Evolutionary conservation across 495 filamentous ascomycete genomes (phyloP).

Genomic region (Pyronema omphalodes): DNA sequence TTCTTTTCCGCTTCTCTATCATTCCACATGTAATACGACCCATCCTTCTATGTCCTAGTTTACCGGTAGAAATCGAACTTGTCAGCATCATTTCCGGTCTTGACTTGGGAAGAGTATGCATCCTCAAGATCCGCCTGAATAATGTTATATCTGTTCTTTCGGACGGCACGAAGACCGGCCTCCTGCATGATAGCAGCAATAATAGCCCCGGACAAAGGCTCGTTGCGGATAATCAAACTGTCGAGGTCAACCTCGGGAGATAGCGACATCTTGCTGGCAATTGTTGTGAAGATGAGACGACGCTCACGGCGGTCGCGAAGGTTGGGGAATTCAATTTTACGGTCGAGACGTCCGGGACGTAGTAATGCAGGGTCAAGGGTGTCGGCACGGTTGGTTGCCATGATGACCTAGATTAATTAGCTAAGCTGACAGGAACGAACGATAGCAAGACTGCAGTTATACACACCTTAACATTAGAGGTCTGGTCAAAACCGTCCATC

Average conservation of each 20-base stretch:
- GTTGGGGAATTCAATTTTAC: slow-evolving; percentile 95
- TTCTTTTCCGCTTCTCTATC: neutral
- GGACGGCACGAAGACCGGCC: slow-evolving; percentile 80
- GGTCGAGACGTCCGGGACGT: slow-evolving; percentile 82
- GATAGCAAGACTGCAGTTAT: neutral
- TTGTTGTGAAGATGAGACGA: slow-evolving; percentile 87
- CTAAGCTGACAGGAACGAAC: neutral
- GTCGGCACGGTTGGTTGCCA: slow-evolving; percentile 97
- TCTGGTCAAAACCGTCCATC: slow-evolving; percentile 99
- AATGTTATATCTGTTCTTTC: slow-evolving; percentile 98
- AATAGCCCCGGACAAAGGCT: slow-evolving; percentile 82
- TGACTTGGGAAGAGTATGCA: slow-evolving; percentile 88
- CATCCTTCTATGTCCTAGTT: neutral
- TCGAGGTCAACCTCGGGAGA: slow-evolving; percentile 93
- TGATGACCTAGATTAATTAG: slow-evolving; percentile 46
- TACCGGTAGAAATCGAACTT: slow-evolving; percentile 52
- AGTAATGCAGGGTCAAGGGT: slow-evolving; percentile 89
- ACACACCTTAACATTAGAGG: slow-evolving; percentile 70
- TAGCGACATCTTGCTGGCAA: slow-evolving; percentile 89
- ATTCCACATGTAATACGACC: neutral
- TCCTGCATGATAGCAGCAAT: slow-evolving; percentile 99
- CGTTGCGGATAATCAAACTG: slow-evolving; percentile 85
- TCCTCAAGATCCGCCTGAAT: slow-evolving; percentile 92
- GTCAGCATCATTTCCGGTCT: slow-evolving; percentile 62
- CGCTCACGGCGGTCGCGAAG: slow-evolving; percentile 83